phyloP scores from a whole-genome alignment of 768 basidiomycete genomes.

The Polyporus arcularius region DNA sequence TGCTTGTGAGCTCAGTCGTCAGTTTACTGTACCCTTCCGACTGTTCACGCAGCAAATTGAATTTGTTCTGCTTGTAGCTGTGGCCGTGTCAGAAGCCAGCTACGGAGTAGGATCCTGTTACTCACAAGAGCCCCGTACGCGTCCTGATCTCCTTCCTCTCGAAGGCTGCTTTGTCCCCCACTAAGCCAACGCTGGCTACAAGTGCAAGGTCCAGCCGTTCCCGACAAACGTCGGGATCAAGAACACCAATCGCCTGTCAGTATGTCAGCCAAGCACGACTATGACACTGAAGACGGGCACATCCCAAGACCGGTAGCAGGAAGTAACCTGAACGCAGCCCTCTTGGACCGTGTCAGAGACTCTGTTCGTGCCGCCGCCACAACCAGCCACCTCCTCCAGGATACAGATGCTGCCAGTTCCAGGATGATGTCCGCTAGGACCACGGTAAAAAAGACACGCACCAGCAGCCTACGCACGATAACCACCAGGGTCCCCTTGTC shows the following conservation, averaged over 20 bases:
- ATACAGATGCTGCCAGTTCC: too few species aligned
- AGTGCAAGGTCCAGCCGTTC: slow-evolving; percentile 74
- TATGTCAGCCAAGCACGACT: not conserved
- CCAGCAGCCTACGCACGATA: slow-evolving; percentile 63
- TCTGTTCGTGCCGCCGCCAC: too few species aligned
- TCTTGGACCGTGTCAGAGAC: too few species aligned
- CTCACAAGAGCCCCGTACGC: slow-evolving; percentile 81
- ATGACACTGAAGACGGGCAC: not conserved
- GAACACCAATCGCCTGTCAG: slow-evolving; percentile 53
- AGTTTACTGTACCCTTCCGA: slow-evolving; percentile 97
- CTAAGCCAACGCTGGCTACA: slow-evolving; percentile 63
- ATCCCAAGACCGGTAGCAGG: too few species aligned
- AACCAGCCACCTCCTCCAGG: too few species aligned
- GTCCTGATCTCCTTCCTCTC: slow-evolving; percentile 82
- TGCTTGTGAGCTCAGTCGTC: slow-evolving; percentile 77
- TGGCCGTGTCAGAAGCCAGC: slow-evolving; percentile 2
- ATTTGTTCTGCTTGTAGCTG: slow-evolving; percentile 98
- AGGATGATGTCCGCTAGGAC: too few species aligned
- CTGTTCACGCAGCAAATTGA: slow-evolving; percentile 95
- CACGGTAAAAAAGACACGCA: slow-evolving; percentile 36
- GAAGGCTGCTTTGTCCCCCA: slow-evolving; percentile 63
- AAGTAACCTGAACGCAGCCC: too few species aligned
- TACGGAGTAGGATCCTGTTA: slow-evolving; percentile 15
- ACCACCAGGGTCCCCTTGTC: slow-evolving; percentile 63
- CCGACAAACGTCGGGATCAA: slow-evolving; percentile 63